Conservation (phyloP, 352 stramenopile genomes). For the Phytopythium kandeliae region DNA sequence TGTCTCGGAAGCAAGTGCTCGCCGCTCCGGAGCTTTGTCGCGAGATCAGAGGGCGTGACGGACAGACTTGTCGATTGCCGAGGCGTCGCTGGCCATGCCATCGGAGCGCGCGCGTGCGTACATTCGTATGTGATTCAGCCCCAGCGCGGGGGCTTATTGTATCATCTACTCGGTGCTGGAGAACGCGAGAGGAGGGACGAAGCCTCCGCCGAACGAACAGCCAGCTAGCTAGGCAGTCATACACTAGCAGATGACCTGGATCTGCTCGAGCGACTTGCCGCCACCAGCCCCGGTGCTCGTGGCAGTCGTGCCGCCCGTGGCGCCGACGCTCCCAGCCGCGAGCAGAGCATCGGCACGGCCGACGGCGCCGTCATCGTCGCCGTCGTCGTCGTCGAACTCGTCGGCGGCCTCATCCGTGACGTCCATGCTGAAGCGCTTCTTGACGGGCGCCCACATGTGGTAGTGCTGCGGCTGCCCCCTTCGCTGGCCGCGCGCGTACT, state of each 20-base stretch:
- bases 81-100: too few relatives aligned
- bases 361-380: conserved; percentile 17
- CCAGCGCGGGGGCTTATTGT: too few relatives aligned
- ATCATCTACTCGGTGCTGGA: too few relatives aligned
- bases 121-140: too few relatives aligned
- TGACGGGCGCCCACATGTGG: conserved; percentile 15
- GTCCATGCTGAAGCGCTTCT: conserved; percentile 53
- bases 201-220: too few relatives aligned
- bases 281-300: not conserved
- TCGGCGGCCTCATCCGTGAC: conserved; percentile 33
- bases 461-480: conserved; percentile 13
- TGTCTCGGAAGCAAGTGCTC: too few relatives aligned
- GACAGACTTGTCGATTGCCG: too few relatives aligned
- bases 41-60: too few relatives aligned
- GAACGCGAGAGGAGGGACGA: too few relatives aligned
- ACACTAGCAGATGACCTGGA: conserved; percentile 40
- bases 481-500: conserved; percentile 24
- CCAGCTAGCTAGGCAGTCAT: too few relatives aligned
- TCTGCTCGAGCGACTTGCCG: conserved; percentile 19
- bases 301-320: not conserved
- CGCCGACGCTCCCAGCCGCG: not conserved
- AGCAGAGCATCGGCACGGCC: conserved; percentile 16
- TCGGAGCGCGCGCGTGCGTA: too few relatives aligned
- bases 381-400: conserved; percentile 35
- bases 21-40: too few relatives aligned